Conservation (phyloP, 2,329 filamentous ascomycete species). For the Ciborinia camelliae region DNA sequence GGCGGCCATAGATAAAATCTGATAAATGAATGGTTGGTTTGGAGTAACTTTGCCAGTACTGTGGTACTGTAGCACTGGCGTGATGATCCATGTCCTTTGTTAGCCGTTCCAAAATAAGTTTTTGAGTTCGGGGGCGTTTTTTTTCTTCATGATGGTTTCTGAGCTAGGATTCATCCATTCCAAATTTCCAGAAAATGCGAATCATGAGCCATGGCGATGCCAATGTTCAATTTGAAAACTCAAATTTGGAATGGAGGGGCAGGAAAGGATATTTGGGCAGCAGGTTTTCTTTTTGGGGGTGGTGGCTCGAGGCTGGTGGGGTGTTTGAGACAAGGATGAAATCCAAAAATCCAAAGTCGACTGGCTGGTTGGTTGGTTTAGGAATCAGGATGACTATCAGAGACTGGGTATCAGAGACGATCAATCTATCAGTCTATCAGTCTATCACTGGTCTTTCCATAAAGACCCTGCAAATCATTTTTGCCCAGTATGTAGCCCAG, state of each 20-base stretch:
- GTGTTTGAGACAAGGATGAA: neutral
- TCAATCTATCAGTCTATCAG: too few species aligned
- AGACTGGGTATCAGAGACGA: too few species aligned
- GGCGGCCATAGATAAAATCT: neutral
- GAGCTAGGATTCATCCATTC: neutral
- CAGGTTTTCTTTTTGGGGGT: too few species aligned
- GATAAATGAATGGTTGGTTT: constrained; percentile 1
- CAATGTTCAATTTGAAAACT: neutral
- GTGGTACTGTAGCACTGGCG: too few species aligned
- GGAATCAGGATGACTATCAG: neutral
- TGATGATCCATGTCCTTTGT: neutral
- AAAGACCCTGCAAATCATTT: constrained; percentile 1
- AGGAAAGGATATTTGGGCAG: neutral
- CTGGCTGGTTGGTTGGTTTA: neutral
- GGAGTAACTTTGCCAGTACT: neutral
- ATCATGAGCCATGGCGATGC: too few species aligned
- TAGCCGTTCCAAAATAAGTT: neutral
- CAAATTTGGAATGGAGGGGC: constrained; percentile 8
- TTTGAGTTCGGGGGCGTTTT: constrained; percentile 7
- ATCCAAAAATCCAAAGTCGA: neutral
- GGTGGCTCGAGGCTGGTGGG: too few species aligned
- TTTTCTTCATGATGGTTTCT: neutral
- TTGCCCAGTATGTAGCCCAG: constrained; percentile 7
- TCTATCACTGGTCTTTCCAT: neutral
- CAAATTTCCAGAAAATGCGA: neutral